Evolutionary conservation across 2,329 filamentous ascomycete species (phyloP).

Genomic region (Epichloe elymi): DNA sequence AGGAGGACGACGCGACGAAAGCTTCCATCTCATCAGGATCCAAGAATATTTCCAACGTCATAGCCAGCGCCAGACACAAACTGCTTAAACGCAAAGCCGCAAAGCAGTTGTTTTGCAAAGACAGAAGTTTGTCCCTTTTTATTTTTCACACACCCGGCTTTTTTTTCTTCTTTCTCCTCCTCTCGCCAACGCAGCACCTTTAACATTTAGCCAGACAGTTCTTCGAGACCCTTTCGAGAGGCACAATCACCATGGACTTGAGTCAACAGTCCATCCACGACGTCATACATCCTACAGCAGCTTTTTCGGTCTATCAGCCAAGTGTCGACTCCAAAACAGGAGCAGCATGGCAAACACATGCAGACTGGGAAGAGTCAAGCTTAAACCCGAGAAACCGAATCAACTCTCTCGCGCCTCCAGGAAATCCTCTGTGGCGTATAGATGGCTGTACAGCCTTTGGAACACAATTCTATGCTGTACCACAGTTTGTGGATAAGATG

Average conservation of each 20-base stretch:
- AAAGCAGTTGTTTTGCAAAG: neutral
- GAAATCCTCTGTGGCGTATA: conserved; percentile 39
- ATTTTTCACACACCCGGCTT: neutral
- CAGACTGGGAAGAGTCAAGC: conserved; percentile 32
- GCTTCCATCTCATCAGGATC: neutral
- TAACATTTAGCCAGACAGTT: neutral
- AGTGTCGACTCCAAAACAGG: neutral
- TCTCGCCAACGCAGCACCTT: neutral
- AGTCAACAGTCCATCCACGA: conserved; percentile 38
- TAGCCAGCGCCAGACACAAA: neutral
- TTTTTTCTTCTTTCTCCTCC: neutral
- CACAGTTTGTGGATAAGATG: conserved; percentile 32
- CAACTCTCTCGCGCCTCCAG: conserved; percentile 36
- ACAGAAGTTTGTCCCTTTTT: neutral
- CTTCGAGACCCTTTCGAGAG: neutral
- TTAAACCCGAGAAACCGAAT: conserved; percentile 50
- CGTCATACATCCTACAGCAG: conserved; percentile 46
- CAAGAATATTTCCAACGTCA: neutral
- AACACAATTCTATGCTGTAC: conserved; percentile 43
- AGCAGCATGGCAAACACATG: neutral
- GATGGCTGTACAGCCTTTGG: conserved; percentile 45
- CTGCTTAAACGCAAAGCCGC: neutral
- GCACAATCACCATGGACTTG: conserved; percentile 34
- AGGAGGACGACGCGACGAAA: neutral
- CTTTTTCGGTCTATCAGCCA: conserved; percentile 21